A percentile compares a stretch with the other conserved stretches of the same genome.
These are phyloP conservation scores for Saturnispora serradocipensis DNA, from an alignment of 805 yeast genomes.

Conservation along the genomic window DNA sequence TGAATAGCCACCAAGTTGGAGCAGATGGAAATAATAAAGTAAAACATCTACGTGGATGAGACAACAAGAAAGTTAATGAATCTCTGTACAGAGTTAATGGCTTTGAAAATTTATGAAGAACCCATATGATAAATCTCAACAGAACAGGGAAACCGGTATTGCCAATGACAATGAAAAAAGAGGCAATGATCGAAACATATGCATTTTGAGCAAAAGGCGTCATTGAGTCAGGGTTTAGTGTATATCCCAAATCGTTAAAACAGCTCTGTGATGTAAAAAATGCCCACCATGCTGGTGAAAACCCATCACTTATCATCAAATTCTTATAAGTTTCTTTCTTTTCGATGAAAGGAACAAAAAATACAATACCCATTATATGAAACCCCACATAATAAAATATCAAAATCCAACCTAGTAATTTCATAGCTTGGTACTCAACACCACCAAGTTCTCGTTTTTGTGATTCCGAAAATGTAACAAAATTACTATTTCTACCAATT, in stretches of 20 bases:
- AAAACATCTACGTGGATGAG: constrained; percentile 96
- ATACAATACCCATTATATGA: constrained; percentile 45
- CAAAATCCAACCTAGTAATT: constrained; percentile 60
- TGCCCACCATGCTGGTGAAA: constrained; percentile 88
- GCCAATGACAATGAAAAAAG: constrained; percentile 77
- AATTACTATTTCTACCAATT: constrained; percentile 87
- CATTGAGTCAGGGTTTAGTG: constrained; percentile 80
- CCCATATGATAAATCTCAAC: constrained; percentile 76
- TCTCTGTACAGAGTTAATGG: constrained; percentile 60
- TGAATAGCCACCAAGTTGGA: constrained; percentile 92
- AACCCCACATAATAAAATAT: constrained; percentile 66
- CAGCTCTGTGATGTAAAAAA: constrained; percentile 72
- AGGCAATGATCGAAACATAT: constrained; percentile 52
- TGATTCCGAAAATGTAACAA: constrained; percentile 67
- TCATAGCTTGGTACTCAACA: constrained; percentile 87
- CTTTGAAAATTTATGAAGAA: constrained; percentile 55
- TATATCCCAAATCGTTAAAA: constrained; percentile 79
- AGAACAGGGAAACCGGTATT: constrained; percentile 91
- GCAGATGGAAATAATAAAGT: constrained; percentile 84
- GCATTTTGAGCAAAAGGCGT: constrained; percentile 50
- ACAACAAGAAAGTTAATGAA: constrained; percentile 75
- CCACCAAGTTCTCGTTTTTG: constrained; percentile 96
- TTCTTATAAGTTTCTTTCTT: constrained; percentile 33
- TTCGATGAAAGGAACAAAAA: constrained; percentile 56
- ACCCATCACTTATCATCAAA: constrained; percentile 44